Conservation (phyloP, 805 yeast species). For the Wickerhamiella dianesei region DNA sequence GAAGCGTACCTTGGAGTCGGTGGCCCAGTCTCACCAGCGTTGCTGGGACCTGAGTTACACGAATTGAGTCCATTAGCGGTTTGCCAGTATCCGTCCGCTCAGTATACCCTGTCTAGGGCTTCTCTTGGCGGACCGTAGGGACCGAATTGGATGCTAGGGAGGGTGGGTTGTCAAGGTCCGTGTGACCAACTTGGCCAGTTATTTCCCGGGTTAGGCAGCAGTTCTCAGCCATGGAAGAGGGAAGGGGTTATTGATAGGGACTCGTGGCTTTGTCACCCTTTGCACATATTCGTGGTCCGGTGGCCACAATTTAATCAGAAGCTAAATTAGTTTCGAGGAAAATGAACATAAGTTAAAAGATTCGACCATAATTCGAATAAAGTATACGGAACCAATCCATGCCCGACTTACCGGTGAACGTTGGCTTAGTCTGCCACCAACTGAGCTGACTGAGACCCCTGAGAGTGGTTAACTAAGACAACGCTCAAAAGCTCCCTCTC, state of each 20-base stretch:
- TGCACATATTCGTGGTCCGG: too few relatives aligned
- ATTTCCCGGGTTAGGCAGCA: not conserved
- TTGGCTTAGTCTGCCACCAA: too few relatives aligned
- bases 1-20: slow-evolving; percentile 44
- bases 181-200: not conserved
- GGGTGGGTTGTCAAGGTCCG: not conserved
- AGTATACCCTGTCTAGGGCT: not conserved
- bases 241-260: not conserved
- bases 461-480: not conserved
- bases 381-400: too few relatives aligned
- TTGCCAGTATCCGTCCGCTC: not conserved
- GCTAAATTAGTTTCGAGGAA: too few relatives aligned
- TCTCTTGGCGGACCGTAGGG: not conserved
- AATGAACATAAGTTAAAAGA: too few relatives aligned
- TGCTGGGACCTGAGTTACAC: slow-evolving; percentile 25
- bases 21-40: slow-evolving; percentile 46
- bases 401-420: not conserved
- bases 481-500: not conserved
- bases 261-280: not conserved
- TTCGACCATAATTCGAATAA: too few relatives aligned
- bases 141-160: not conserved
- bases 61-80: slow-evolving; percentile 14
- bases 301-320: too few relatives aligned
- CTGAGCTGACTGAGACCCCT: not conserved
- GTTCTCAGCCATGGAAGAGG: not conserved